Base-by-base conservation (phyloP, 169 alveolate species). In the Plasmodium adleri region DNA sequence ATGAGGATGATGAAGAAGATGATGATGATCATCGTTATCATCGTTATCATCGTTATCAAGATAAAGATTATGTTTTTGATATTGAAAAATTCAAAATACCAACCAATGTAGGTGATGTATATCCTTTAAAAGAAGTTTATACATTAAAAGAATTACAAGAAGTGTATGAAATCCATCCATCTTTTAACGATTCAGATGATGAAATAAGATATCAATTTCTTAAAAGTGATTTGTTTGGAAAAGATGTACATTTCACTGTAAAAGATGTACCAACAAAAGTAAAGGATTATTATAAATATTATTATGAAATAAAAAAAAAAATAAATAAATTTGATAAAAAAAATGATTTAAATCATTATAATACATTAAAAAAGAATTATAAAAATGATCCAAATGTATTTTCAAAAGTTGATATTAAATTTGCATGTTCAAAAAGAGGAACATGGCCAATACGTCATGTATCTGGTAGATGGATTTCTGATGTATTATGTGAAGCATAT, bases 401-500 rank as follows among this genome's bases (percentile, higher is more conserved):
- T 83, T 83, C 91, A 8, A 83, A 71, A 83, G 26, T 83, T n/a
- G 54, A 83, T 50, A 5, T 83, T 5, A 63, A 67, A 68, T 83
- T 83, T 83, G 45, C 66, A n/a, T 83, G 91, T 54, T 56, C 74
- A 3, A 83, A 49, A 49, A 3, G 8, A 4, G 91, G 91, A 5
- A 83, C 54, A 28, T 83, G 91, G 91, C 91, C 91, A 20, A 6
- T 83, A 26, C 83, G 86, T 58, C 26, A 68, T 15, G 22, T 54
- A 24, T 22, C 59, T 2, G 91, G 91, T 13, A 67, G 85, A 24
- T 83, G 91, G 91, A 13, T 83, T 58, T 83, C 91, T 7, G 91
- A 83, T 56, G 91, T 83, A 54, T 83, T 83, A 58, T 83, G 91
- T 63, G 91, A 83, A 50, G 72, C 91, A 7, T 49, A 83, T 39